Evolutionary conservation across 371 early-diverging fungal species (phyloP), one percentile per base, ranked within the genome.

Genomic region (Cladochytrium tenue): DNA sequence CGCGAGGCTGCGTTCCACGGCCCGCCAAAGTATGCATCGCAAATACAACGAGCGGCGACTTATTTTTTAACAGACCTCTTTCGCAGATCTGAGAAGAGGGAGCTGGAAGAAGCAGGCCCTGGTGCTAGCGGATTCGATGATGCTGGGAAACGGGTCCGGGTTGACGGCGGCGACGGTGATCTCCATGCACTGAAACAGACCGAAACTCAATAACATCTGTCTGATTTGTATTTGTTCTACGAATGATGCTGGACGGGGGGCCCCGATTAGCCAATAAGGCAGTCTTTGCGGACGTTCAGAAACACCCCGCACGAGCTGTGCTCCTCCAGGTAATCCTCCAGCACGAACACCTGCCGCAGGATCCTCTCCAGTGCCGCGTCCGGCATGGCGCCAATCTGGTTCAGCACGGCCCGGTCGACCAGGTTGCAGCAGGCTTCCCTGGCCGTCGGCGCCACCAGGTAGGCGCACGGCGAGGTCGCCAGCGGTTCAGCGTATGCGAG

Each of bases 361-460:
- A 43, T n/a, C 50, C 57, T 31, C 35, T 70, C 68, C 50, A 68
- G 51, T 13, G 52, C 56, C 25, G 62, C 60, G 15, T 62, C 62
- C 25, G 56, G 50, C 30, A 32, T 20, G 26, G 32, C 28, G 5
- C 65, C 65, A 20, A 65, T 26, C 79, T 67, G 73, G 82, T 86
- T 81, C 23, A 92, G 76, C 51, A 94, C 89, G 7, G 91, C 91
- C 43, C 78, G 72, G 67, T 93, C 92, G 10, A 93, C 78, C 2
- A 83, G 70, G 27, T 82, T 81, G 3, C 92, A 93, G 20, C 92
- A 81, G 27, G 82, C 79, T 62, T 88, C 84, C 15, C 92, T 80
- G 15, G 80, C 76, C 0, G 69, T 56, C 1, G 78, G 68, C 50
- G 77, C 74, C 32, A 90, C 72, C 43, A 90, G 74, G 61, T 84